Evolutionary conservation across 208 protist species (phyloP), one percentile per base, ranked within the genome.

Genomic region (Strigomonas culicis): DNA sequence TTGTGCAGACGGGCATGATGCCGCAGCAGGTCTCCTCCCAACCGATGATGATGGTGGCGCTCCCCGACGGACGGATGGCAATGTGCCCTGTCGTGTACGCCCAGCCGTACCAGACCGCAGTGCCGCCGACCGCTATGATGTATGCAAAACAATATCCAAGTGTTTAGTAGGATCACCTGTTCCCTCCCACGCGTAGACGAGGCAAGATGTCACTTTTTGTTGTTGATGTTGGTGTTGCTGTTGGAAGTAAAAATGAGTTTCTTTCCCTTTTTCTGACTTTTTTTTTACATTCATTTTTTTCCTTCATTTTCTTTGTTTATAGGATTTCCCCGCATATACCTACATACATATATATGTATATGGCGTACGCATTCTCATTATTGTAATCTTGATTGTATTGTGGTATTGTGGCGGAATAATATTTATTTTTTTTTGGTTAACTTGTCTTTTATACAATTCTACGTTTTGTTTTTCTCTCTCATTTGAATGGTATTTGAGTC

Each of bases 311-410:
- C 2, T 47, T 46, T 52, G 47, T 13, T 44, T 60, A 3, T 39
- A n/a, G 3, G 8, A 7, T 57, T 50, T 7, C 28, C 21, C 44
- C 22, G 32, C 44, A 50, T 34, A 60, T 61, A n/a, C 21, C 46
- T 59, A 68, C 50, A 66, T 44, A 51, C 57, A 66, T 66, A 66
- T 57, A 66, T 36, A 17, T 53, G 27, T 53, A 15, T n/a, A 46
- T 46, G 17, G 39, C 10, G 39, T 46, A 46, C 10, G 39, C 39
- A 46, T 46, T 58, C 30, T 19, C 30, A 31, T 58, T 46, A 21
- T 46, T 1, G 30, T 2, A 60, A 6, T 36, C 36, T 27, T 60
- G 51, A 30, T 70, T 49, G 25, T 13, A 30, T 10, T 67, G 31
- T 28, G 31, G 22, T 59, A 27, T 53, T 51, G 10, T 62, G 17